phyloP scores from a whole-genome alignment of 1,284 basidiomycete species.

The Apiotrichum montevideense region DNA sequence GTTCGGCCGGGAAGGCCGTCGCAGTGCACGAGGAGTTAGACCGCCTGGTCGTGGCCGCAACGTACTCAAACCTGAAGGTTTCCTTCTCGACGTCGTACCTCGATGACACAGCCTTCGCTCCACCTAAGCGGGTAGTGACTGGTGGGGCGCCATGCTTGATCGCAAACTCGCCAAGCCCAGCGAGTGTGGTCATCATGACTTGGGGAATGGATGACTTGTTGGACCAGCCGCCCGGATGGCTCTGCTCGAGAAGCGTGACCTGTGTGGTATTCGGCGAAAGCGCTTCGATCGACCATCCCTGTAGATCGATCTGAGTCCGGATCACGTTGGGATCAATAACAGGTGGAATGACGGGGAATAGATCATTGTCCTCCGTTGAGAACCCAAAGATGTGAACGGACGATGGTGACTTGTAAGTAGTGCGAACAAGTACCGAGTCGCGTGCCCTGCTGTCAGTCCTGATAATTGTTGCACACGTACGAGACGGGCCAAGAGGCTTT shows the following conservation, averaged over 20 bases:
- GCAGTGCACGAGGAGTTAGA: slow-evolving; percentile 44
- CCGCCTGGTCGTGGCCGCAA: slow-evolving; percentile 57
- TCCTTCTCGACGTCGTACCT: slow-evolving; percentile 84
- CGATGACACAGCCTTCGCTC: slow-evolving; percentile 66
- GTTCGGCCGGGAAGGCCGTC: slow-evolving; percentile 29
- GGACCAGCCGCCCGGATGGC: slow-evolving; percentile 94
- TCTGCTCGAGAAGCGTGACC: slow-evolving; percentile 91
- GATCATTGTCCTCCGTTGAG: slow-evolving; percentile 78
- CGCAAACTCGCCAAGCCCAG: slow-evolving; percentile 86
- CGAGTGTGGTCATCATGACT: slow-evolving; percentile 78
- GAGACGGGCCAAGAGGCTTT: slow-evolving; percentile 86
- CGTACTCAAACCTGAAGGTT: slow-evolving; percentile 79
- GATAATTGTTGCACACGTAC: slow-evolving; percentile 51
- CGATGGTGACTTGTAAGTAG: slow-evolving; percentile 92
- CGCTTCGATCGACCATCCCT: slow-evolving; percentile 94
- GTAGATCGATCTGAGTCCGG: slow-evolving; percentile 88
- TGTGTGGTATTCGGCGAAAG: slow-evolving; percentile 92
- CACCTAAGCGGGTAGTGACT: slow-evolving; percentile 70
- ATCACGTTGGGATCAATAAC: slow-evolving; percentile 66
- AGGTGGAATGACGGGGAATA: slow-evolving; percentile 74
- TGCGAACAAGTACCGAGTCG: slow-evolving; percentile 84
- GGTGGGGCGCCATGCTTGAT: slow-evolving; percentile 95
- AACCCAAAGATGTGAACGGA: slow-evolving; percentile 95
- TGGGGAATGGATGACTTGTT: slow-evolving; percentile 89
- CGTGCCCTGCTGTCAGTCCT: slow-evolving; percentile 58